phyloP scores from a whole-genome alignment of 805 yeast species.

The Myxozyma lipomycoides region DNA sequence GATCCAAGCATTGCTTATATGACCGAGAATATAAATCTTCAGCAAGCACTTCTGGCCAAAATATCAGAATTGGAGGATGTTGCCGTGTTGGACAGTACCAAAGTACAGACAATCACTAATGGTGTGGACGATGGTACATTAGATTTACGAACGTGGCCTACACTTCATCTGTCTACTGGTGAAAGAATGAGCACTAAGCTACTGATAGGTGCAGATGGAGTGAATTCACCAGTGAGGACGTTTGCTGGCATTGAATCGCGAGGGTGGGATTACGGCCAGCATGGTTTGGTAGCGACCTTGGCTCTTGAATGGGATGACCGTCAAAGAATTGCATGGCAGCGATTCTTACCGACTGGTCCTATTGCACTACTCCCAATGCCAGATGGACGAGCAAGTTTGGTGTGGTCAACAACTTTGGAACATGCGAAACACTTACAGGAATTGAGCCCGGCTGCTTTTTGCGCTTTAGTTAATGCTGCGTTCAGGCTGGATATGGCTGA shows the following conservation, averaged over 20 bases:
- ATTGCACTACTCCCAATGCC: conserved; percentile 88
- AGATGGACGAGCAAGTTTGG: conserved; percentile 79
- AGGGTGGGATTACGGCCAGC: conserved; percentile 87
- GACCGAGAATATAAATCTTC: conserved; percentile 85
- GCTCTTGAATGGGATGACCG: conserved; percentile 68
- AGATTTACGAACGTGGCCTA: conserved; percentile 61
- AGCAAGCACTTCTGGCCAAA: conserved; percentile 60
- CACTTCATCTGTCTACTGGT: conserved; percentile 65
- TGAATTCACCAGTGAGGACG: conserved; percentile 83
- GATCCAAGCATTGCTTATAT: conserved; percentile 58
- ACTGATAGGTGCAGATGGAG: conserved; percentile 86
- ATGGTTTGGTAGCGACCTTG: conserved; percentile 90
- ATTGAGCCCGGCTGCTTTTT: conserved; percentile 58
- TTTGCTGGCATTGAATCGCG: conserved; percentile 78
- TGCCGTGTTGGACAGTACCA: conserved; percentile 59
- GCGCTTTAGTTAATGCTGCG: conserved; percentile 77
- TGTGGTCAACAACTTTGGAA: conserved; percentile 86
- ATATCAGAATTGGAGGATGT: conserved; percentile 43
- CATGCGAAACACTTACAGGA: conserved; percentile 59
- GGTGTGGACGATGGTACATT: conserved; percentile 31
- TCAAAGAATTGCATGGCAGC: conserved; percentile 81
- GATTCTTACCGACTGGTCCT: conserved; percentile 89
- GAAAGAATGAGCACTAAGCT: conserved; percentile 43
- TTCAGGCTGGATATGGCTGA: conserved; percentile 76
- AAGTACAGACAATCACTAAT: conserved; percentile 54